phyloP scores from a whole-genome alignment of 495 filamentous ascomycete species.

The Xylaria palmicola region DNA sequence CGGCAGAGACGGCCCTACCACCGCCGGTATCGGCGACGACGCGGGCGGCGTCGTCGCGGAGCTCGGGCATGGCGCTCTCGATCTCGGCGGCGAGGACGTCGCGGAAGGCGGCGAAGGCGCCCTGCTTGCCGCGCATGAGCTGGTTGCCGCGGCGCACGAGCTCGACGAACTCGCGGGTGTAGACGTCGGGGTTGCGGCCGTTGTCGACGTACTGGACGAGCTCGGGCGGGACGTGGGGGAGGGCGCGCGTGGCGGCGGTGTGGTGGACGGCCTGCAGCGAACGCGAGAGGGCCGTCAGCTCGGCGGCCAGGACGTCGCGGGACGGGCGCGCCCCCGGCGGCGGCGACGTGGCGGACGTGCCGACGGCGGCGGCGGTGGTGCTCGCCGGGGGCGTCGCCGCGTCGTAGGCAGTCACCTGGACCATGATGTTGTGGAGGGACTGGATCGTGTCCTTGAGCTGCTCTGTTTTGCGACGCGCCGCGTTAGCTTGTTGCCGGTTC shows the following conservation, averaged over 20 bases:
- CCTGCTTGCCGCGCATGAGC: conserved; percentile 75
- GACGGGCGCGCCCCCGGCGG: conserved; percentile 39
- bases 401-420: conserved; percentile 71
- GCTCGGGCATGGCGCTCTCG: conserved; percentile 71
- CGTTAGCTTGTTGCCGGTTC: background rate
- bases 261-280: conserved; percentile 46
- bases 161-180: conserved; percentile 97
- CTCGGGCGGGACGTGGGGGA: conserved; percentile 69
- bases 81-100: conserved; percentile 84
- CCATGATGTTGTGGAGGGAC: conserved; percentile 78
- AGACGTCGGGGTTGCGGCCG: conserved; percentile 95
- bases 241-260: conserved; percentile 37
- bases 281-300: conserved; percentile 38
- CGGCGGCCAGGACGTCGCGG: conserved; percentile 42
- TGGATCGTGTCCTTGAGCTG: conserved; percentile 75
- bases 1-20: no score
- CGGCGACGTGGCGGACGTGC: conserved; percentile 20
- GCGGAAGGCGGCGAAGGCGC: conserved; percentile 76
- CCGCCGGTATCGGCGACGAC: conserved; percentile 52
- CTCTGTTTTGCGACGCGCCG: conserved; percentile 32
- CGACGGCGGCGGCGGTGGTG: conserved; percentile 39
- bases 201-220: conserved; percentile 91
- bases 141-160: conserved; percentile 81
- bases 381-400: no score
- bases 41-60: conserved; percentile 64